Evolutionary conservation across 2,329 filamentous ascomycete species (phyloP).

Genomic region (Harringtonia aguacate): DNA sequence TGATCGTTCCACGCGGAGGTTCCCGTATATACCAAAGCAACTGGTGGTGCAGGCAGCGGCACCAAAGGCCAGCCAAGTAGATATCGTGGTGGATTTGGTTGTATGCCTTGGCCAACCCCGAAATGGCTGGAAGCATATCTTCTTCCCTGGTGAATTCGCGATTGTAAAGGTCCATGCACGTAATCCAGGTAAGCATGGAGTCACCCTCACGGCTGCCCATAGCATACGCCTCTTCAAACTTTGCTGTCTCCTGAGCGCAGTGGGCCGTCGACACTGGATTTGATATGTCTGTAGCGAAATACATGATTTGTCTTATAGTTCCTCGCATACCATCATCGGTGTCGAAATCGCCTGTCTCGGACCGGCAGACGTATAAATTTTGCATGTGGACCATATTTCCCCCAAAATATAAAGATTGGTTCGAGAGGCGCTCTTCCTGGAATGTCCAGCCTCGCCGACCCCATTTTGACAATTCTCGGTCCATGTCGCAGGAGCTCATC

Average conservation of each 20-base stretch:
- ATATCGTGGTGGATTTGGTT: background rate
- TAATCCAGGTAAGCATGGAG: background rate
- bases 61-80: constrained; percentile 3
- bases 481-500: background rate
- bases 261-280: no score
- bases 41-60: background rate
- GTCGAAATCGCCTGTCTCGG: background rate
- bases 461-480: background rate
- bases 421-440: background rate
- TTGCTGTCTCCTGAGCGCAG: no score
- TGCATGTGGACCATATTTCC: background rate
- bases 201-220: background rate
- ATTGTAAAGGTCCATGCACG: background rate
- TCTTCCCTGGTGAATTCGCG: background rate
- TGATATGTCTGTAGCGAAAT: no score
- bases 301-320: no score
- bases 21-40: background rate
- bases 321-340: background rate
- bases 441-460: constrained; percentile 1
- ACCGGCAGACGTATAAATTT: background rate
- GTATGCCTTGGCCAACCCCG: background rate
- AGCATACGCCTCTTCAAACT: background rate
- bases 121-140: background rate
- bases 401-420: background rate
- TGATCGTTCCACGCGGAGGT: background rate